Conservation (phyloP, 2,329 filamentous ascomycete genomes). For the Pyricularia pennisetigena region DNA sequence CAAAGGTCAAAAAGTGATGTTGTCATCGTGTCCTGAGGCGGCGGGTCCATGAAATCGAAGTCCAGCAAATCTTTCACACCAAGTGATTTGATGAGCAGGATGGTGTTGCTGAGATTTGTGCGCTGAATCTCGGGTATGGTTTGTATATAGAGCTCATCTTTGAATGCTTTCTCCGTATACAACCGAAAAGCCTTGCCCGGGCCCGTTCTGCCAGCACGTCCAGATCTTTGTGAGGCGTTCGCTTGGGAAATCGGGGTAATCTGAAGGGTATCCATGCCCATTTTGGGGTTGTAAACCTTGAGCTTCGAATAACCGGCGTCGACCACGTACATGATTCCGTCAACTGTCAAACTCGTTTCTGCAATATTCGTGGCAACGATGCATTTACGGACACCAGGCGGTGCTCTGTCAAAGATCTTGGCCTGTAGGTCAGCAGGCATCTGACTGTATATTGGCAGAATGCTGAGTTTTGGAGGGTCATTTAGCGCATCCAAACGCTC, state of each 20-base stretch:
- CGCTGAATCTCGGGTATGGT: conserved; percentile 97
- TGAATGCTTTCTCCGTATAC: conserved; percentile 89
- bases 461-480: conserved; percentile 87
- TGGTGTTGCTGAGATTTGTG: conserved; percentile 91
- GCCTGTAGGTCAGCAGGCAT: conserved; percentile 98
- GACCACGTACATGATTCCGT: conserved; percentile 98
- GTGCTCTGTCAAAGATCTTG: conserved; percentile 90
- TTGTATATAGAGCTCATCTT: conserved; percentile 91
- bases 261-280: conserved; percentile 98
- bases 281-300: conserved; percentile 96
- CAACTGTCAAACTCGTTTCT: conserved; percentile 93
- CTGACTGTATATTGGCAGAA: conserved; percentile 96
- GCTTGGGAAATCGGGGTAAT: conserved; percentile 97
- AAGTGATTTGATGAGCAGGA: conserved; percentile 85
- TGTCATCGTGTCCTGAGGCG: conserved; percentile 93
- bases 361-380: conserved; percentile 98
- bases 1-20: conserved; percentile 96
- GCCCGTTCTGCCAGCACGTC: conserved; percentile 86
- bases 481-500: conserved; percentile 83
- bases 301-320: conserved; percentile 94
- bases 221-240: conserved; percentile 87
- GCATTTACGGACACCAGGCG: conserved; percentile 87
- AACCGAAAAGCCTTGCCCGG: conserved; percentile 92
- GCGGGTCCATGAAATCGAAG: conserved; percentile 99
- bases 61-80: conserved; percentile 90